Evolutionary conservation across 2,329 filamentous ascomycete species (phyloP).

Genomic region (Fusarium temperatum): DNA sequence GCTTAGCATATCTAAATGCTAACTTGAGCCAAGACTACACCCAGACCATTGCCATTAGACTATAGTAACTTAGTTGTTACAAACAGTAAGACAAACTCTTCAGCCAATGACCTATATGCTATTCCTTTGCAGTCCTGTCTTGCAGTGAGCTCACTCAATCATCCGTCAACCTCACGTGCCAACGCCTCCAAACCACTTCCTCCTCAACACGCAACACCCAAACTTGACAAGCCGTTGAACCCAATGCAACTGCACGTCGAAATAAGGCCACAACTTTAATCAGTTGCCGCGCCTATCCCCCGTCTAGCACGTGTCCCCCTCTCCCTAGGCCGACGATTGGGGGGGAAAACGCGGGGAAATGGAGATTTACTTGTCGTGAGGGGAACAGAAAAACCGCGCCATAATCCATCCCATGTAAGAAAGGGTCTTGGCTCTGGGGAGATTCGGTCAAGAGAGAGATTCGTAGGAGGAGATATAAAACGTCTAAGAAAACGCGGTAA

Average conservation of each 20-base stretch:
- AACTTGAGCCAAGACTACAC: not conserved
- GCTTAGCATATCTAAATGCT: not conserved
- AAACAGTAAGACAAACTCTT: not conserved
- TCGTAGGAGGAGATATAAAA: slow-evolving; percentile 13
- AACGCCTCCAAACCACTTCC: slow-evolving; percentile 1
- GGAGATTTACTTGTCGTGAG: slow-evolving; percentile 25
- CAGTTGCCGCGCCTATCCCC: slow-evolving; percentile 20
- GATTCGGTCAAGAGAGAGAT: not conserved
- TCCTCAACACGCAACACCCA: slow-evolving; percentile 14
- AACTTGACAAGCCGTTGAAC: not conserved
- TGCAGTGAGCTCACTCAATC: not conserved
- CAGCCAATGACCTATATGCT: not conserved
- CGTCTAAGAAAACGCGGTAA: slow-evolving; percentile 20
- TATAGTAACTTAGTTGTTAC: not conserved
- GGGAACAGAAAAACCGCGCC: slow-evolving; percentile 31
- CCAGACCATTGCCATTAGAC: accelerated
- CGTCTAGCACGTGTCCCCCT: not conserved
- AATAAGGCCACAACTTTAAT: slow-evolving; percentile 22
- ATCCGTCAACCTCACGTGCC: not conserved
- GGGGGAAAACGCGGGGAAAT: slow-evolving; percentile 41
- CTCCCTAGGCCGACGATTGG: not conserved
- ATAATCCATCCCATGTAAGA: slow-evolving; percentile 35
- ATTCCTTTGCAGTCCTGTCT: not conserved
- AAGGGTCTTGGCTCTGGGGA: slow-evolving; percentile 29
- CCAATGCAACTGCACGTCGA: not conserved